phyloP scores from a whole-genome alignment of 495 filamentous ascomycete species.

The Letharia lupina region DNA sequence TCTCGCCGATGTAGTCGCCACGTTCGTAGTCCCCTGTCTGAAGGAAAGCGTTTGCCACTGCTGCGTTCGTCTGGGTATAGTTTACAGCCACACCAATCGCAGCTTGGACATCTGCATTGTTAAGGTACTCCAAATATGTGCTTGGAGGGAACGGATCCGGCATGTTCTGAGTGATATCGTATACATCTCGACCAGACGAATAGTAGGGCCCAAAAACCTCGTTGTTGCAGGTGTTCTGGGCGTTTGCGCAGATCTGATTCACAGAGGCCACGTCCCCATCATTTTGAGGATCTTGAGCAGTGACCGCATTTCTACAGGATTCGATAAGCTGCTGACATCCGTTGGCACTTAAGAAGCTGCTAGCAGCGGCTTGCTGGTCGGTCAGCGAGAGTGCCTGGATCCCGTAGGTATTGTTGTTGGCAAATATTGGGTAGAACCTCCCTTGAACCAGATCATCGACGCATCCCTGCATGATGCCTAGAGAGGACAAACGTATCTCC shows the following conservation, averaged over 20 bases:
- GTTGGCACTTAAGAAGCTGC: conserved; percentile 37
- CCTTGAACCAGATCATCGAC: conserved; percentile 34
- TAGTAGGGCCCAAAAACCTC: conserved; percentile 41
- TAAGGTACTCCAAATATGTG: conserved; percentile 30
- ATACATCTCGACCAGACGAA: conserved; percentile 32
- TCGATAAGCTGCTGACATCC: conserved; percentile 48
- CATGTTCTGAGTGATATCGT: conserved; percentile 32
- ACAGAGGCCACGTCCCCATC: conserved; percentile 38
- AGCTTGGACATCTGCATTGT: conserved; percentile 25
- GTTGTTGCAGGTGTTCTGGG: conserved; percentile 39
- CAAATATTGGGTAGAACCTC: conserved; percentile 32
- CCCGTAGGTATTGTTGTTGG: conserved; percentile 40
- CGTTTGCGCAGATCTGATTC: conserved; percentile 39
- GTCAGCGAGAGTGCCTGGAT: conserved; percentile 31
- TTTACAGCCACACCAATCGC: conserved; percentile 27
- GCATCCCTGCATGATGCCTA: conserved; percentile 41
- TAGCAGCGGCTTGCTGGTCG: conserved; percentile 29
- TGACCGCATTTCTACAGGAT: conserved; percentile 39
- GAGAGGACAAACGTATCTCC: conserved; percentile 33
- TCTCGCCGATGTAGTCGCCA: conserved; percentile 38
- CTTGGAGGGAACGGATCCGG: conserved; percentile 29
- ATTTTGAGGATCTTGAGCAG: conserved; percentile 37
- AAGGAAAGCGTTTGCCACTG: conserved; percentile 23
- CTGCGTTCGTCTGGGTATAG: conserved; percentile 23
- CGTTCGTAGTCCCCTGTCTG: conserved; percentile 43